Conservation (phyloP, 352 stramenopile genomes). For the Phytophthora melonis region DNA sequence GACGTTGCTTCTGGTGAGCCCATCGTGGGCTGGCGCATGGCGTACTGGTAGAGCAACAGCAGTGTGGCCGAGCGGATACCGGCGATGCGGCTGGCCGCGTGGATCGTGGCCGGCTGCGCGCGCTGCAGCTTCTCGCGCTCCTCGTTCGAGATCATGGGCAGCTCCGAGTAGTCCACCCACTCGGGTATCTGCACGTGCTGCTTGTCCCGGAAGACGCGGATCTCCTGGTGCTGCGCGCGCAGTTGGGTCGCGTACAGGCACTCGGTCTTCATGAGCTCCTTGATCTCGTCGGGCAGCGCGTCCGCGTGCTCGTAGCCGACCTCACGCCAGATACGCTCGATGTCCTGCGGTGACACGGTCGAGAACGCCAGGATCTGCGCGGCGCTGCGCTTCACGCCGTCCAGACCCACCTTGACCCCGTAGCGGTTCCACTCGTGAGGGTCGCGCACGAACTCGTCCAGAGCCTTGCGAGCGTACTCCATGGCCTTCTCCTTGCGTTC, state of each 20-base stretch:
- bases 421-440: slow-evolving; percentile 89
- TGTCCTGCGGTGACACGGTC: slow-evolving; percentile 58
- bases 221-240: slow-evolving; percentile 95
- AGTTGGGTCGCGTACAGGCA: slow-evolving; percentile 96
- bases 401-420: slow-evolving; percentile 75
- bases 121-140: slow-evolving; percentile 94
- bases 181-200: slow-evolving; percentile 94
- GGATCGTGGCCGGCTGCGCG: slow-evolving; percentile 92
- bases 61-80: slow-evolving; percentile 86
- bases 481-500: slow-evolving; percentile 87
- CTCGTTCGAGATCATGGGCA: slow-evolving; percentile 97
- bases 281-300: slow-evolving; percentile 51
- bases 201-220: slow-evolving; percentile 95
- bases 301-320: slow-evolving; percentile 60
- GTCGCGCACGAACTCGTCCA: slow-evolving; percentile 71
- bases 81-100: slow-evolving; percentile 95
- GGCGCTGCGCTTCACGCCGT: slow-evolving; percentile 84
- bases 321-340: slow-evolving; percentile 68
- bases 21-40: slow-evolving; percentile 53
- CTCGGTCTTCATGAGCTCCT: slow-evolving; percentile 80
- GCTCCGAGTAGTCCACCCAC: slow-evolving; percentile 92
- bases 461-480: slow-evolving; percentile 50
- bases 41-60: slow-evolving; percentile 79
- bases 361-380: slow-evolving; percentile 81
- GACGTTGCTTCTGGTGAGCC: slow-evolving; percentile 40